Base-by-base conservation (phyloP, 495 filamentous ascomycete genomes). In the Hamigera avellanea region DNA sequence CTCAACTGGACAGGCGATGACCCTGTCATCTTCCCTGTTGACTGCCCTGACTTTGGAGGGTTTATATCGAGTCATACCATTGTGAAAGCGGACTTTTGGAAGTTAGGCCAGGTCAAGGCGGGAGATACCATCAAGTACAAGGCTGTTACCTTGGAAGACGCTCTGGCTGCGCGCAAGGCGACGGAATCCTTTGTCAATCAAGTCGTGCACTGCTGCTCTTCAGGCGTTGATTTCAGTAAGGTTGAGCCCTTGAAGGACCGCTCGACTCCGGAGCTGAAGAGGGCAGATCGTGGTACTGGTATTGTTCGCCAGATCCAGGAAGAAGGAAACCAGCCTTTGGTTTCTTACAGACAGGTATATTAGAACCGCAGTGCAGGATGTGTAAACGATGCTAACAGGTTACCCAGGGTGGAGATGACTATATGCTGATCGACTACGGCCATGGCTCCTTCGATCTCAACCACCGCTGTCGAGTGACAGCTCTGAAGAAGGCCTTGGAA, bases 1-100 rank as follows among this genome's bases (percentile, higher is more conserved):
- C 36, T 76, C 10, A 76, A 75, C 42, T 78, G 67, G 64, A 74
- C 69, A 0, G 74, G 74, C 2, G 73, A 77, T 36, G 66, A 69
- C 32, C 60, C 70, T 6, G 69, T 68, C 19, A 72, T 80, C 25
- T 73, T 80, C 35, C 62, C 73, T 0, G 58, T 67, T 14, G 73
- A 79, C 49, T 59, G 59, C 19, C 74, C 75, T 2, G 70, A 76
- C 35, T 64, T 79, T 26, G 76, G 76, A 12, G 73, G 74, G 1
- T 75, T 80, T 35, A 46, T 76, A 0, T 72, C 59, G 16, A 66
- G 56, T 7, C 67, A 65, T 2, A 77, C 72, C 0, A 59, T 75
- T 12, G 62, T 73, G 23, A 64, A 62, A 26, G 73, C 61, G 6
- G 71, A 75, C 19, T 49, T 69, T 17, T 78, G 73, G 71, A 70